phyloP scores from a whole-genome alignment of 2,329 filamentous ascomycete genomes.

The Colletotrichum costaricense region DNA sequence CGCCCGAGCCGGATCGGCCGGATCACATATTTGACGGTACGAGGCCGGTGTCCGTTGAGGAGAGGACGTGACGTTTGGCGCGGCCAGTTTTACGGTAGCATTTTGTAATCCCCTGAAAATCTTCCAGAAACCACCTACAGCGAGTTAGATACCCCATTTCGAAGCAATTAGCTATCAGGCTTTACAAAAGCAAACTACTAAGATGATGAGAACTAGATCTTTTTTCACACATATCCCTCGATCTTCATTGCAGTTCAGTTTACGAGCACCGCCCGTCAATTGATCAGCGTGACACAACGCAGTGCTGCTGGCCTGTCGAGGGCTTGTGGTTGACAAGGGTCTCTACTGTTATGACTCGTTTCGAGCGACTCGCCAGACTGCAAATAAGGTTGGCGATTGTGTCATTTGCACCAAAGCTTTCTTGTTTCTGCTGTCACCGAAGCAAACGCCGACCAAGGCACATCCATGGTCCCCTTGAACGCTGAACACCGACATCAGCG shows the following conservation, averaged over 20 bases:
- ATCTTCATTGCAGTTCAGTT: too few species aligned
- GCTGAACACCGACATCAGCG: too few species aligned
- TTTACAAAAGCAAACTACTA: background rate
- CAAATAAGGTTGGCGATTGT: background rate
- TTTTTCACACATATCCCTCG: too few species aligned
- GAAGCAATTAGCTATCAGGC: background rate
- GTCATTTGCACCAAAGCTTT: background rate
- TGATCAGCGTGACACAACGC: too few species aligned
- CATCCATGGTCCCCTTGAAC: background rate
- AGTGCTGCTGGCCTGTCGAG: background rate
- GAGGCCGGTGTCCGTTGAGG: background rate
- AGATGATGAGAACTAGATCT: background rate
- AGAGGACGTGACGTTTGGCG: background rate
- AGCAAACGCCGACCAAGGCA: background rate
- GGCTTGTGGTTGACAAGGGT: background rate
- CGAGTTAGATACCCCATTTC: background rate
- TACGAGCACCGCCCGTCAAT: too few species aligned
- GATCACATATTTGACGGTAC: conserved; percentile 29
- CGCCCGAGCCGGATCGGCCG: background rate
- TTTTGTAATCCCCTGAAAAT: background rate
- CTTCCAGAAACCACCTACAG: background rate
- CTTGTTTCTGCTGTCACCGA: background rate
- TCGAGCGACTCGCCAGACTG: background rate
- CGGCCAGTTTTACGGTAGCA: background rate
- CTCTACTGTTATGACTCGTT: background rate